Evolutionary conservation across 345 rosid genomes (phyloP), one percentile per base, ranked within the genome.

Genomic region (Odontarrhena argentea): DNA sequence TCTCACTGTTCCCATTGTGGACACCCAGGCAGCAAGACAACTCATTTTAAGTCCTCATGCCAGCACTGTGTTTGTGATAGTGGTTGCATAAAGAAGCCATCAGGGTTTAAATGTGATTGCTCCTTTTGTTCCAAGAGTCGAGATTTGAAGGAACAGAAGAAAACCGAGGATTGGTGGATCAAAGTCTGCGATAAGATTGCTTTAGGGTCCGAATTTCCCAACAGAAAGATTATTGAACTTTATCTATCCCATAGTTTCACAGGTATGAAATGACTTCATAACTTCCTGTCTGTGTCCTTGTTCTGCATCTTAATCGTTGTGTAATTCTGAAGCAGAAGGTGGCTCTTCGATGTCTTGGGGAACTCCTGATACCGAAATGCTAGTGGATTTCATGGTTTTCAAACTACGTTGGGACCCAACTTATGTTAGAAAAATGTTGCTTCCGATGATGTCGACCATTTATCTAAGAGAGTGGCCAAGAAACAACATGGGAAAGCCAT

Each of bases 1-100:
- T 77, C 87, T 74, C 99, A 94, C 74, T 91, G 97, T 60, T 85
- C 96, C 50, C 77, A 83, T 53, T 88, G 99, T 78, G 97, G 99
- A 65, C 99, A 94, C 78, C 93, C 89, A 2, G 91, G 96, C 24
- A 84, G 72, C 74, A 88, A 86, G 76, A 84, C 63, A 74, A 77
- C 61, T 28, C 99, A 94, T 76, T 65, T 77, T 34, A 84, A 79
- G 79, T 69, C 79, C 47, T 83, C 83, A 58, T 94, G 99, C 63
- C 78, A 82, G 71, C 70, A 74, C 60, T 94, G 99, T 62, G 73
- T 64, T 36, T 62, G 43, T 69, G 52, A 63, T 32, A 68, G 75
- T 35, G 87, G 89, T 32, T 94, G 99, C 83, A 35, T 54, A 22
- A 76, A 76, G 72, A 94, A 83, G 76, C 73, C 84, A 8, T 70